A percentile compares a stretch with the other conserved stretches of the same genome.
Conservation (phyloP, 2,329 filamentous ascomycete genomes). For the Hymenoscyphus linearis region DNA sequence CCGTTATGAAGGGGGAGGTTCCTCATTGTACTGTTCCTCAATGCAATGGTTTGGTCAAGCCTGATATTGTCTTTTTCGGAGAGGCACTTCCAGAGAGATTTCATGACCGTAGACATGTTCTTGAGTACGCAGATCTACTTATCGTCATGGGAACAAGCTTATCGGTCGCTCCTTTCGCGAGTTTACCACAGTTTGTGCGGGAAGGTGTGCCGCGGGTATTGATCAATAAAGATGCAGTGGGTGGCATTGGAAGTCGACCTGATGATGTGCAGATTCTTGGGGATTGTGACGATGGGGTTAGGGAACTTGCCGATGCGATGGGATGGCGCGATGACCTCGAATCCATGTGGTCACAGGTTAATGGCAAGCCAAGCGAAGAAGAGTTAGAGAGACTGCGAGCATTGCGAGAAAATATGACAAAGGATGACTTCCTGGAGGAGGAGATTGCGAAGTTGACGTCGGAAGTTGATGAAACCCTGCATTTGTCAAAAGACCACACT, state of each 20-base stretch:
- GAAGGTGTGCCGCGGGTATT: constrained; percentile 68
- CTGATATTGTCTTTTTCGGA: constrained; percentile 81
- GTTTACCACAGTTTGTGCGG: constrained; percentile 60
- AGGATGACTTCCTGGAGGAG: constrained; percentile 43
- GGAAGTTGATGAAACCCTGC: constrained; percentile 33
- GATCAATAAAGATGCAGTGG: constrained; percentile 82
- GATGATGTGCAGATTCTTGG: constrained; percentile 84
- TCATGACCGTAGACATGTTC: constrained; percentile 50
- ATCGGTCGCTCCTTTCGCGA: constrained; percentile 82
- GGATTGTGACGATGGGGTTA: constrained; percentile 77
- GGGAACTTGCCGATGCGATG: constrained; percentile 69
- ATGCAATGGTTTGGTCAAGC: constrained; percentile 73
- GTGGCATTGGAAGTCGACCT: constrained; percentile 65
- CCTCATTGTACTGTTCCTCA: constrained; percentile 57
- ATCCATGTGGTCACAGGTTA: constrained; percentile 62
- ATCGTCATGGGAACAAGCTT: constrained; percentile 88
- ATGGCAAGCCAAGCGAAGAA: constrained; percentile 51
- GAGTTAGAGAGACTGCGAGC: constrained; percentile 18
- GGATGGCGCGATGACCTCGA: constrained; percentile 87
- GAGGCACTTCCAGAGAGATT: constrained; percentile 65
- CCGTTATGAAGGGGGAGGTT: constrained; percentile 62
- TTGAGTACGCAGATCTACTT: constrained; percentile 64
- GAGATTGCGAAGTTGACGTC: constrained; percentile 35
- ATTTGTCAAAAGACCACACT: constrained; percentile 29
- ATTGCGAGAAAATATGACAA: constrained; percentile 25